Conservation (phyloP, 2,329 filamentous ascomycete genomes). For the Elsinoe perseae region DNA sequence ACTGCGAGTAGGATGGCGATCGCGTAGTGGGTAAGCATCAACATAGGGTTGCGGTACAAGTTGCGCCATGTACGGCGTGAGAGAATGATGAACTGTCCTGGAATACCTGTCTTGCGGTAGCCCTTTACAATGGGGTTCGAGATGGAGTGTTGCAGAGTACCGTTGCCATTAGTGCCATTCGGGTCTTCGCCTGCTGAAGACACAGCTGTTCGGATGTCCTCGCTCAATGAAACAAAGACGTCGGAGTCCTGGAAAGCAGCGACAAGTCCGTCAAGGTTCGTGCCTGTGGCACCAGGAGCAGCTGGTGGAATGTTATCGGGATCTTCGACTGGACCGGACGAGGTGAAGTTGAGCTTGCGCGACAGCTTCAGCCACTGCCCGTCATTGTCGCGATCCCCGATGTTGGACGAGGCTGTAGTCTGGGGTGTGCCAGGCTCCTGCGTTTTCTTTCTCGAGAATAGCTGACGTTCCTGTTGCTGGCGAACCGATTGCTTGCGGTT, state of each 20-base stretch:
- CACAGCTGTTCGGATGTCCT: conserved; percentile 70
- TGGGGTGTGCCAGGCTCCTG: conserved; percentile 39
- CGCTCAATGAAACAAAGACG: conserved; percentile 63
- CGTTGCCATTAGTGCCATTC: conserved; percentile 42
- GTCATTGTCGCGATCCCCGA: conserved; percentile 45
- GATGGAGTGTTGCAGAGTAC: conserved; percentile 36
- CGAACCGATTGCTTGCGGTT: conserved; percentile 75
- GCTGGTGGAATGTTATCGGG: conserved; percentile 53
- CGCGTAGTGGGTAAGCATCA: conserved; percentile 98
- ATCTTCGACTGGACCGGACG: conserved; percentile 51
- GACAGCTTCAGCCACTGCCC: conserved; percentile 54
- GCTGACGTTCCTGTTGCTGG: conserved; percentile 76
- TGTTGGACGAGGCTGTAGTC: conserved; percentile 44
- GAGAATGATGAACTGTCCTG: conserved; percentile 79
- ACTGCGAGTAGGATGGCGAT: conserved; percentile 93
- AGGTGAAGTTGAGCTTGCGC: conserved; percentile 41
- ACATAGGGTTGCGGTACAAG: conserved; percentile 90
- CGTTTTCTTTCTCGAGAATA: conserved; percentile 76
- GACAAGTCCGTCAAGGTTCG: conserved; percentile 76
- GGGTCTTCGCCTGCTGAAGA: conserved; percentile 45
- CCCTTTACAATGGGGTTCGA: conserved; percentile 53
- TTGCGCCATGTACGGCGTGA: conserved; percentile 93
- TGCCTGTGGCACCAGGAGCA: conserved; percentile 51
- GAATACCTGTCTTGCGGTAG: conserved; percentile 72
- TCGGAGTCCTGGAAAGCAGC: conserved; percentile 68